phyloP scores from a whole-genome alignment of 2,329 filamentous ascomycete species.

The Paecilomyces formosus region DNA sequence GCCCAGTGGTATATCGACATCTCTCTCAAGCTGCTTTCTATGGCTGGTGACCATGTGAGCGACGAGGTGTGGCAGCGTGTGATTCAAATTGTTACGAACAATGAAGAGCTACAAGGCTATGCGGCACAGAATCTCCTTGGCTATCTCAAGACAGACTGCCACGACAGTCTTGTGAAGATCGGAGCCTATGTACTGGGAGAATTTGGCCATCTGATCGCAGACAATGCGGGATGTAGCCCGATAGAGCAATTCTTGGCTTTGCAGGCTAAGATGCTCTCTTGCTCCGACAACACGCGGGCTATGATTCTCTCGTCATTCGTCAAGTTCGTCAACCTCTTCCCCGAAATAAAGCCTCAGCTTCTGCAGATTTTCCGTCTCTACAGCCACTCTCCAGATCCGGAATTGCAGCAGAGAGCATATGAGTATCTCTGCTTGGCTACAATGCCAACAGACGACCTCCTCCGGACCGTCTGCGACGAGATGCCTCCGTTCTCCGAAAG shows the following conservation, averaged over 20 bases:
- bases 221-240: slow-evolving; percentile 83
- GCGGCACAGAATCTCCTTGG: slow-evolving; percentile 88
- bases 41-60: slow-evolving; percentile 96
- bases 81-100: slow-evolving; percentile 98
- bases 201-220: slow-evolving; percentile 93
- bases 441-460: slow-evolving; percentile 79
- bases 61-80: slow-evolving; percentile 99
- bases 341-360: slow-evolving; percentile 94
- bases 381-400: slow-evolving; percentile 88
- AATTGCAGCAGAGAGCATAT: slow-evolving; percentile 91
- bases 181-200: slow-evolving; percentile 93
- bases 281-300: slow-evolving; percentile 80
- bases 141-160: slow-evolving; percentile 87
- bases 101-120: slow-evolving; percentile 95
- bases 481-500: slow-evolving; percentile 98
- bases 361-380: slow-evolving; percentile 85
- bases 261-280: slow-evolving; percentile 80
- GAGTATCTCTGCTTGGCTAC: slow-evolving; percentile 85
- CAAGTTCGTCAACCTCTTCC: slow-evolving; percentile 97
- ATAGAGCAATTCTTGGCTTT: slow-evolving; percentile 95
- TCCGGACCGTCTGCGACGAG: slow-evolving; percentile 92
- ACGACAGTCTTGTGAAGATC: slow-evolving; percentile 96
- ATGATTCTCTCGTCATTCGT: slow-evolving; percentile 94
- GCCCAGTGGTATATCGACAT: slow-evolving; percentile 99
- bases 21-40: slow-evolving; percentile 83